Evolutionary conservation across 306 rosid genomes (phyloP).

Genomic region (Arachis hypogaea): DNA sequence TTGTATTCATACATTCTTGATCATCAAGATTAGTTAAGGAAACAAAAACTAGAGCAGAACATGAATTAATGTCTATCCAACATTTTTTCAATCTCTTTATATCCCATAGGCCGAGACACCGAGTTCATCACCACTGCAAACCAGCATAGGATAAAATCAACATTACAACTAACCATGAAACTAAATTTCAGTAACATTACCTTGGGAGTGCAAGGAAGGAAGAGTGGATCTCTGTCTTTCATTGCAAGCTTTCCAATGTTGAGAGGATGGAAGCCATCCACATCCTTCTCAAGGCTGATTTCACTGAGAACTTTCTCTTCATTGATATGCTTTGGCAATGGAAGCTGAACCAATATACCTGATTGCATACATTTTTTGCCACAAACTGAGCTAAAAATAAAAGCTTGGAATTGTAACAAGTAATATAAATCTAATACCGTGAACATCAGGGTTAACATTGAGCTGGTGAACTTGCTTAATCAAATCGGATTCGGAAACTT

Average conservation of each 20-base stretch:
- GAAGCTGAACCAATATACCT: constrained; percentile 97
- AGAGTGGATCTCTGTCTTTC: constrained; percentile 92
- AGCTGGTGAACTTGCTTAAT: constrained; percentile 64
- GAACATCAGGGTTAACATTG: constrained; percentile 74
- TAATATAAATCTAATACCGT: constrained; percentile 46
- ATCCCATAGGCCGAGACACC: not conserved
- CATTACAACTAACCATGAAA: not conserved
- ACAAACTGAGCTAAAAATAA: not conserved
- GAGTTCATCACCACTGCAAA: constrained; percentile 30
- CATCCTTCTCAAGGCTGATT: constrained; percentile 89
- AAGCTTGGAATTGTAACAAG: not conserved
- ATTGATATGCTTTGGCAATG: constrained; percentile 86
- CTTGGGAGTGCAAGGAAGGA: constrained; percentile 94
- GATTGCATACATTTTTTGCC: not conserved
- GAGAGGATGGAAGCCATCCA: constrained; percentile 95
- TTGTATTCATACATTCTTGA: constrained; percentile 14
- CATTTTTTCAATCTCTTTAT: constrained; percentile 7
- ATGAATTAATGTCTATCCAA: constrained; percentile 14
- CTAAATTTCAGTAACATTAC: constrained; percentile 30
- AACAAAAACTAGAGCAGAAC: constrained; percentile 1
- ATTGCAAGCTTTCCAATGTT: constrained; percentile 94
- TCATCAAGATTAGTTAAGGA: constrained; percentile 11
- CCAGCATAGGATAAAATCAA: not conserved
- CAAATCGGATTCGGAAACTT: constrained; percentile 66
- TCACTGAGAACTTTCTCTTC: constrained; percentile 80